Evolutionary conservation across 768 basidiomycete species (phyloP).

Genomic region (Lanmaoa rubissima): DNA sequence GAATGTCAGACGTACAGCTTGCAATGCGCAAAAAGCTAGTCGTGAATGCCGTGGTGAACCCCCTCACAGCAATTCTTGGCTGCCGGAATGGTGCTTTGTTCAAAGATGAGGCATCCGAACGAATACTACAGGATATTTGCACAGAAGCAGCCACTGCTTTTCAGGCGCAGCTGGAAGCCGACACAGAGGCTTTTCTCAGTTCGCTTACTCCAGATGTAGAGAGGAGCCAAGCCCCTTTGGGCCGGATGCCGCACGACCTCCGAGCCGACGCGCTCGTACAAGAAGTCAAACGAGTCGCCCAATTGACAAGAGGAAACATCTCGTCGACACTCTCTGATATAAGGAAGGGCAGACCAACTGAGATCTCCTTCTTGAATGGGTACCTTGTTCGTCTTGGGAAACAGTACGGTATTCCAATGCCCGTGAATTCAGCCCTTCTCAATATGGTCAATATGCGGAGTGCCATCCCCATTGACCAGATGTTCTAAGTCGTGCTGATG

Average conservation of each 20-base stretch:
- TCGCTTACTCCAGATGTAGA: slow-evolving; percentile 26
- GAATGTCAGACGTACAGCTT: slow-evolving; percentile 64
- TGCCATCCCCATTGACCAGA: slow-evolving; percentile 53
- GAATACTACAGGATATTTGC: slow-evolving; percentile 56
- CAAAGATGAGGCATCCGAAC: slow-evolving; percentile 38
- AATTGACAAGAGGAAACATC: slow-evolving; percentile 59
- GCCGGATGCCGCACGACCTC: slow-evolving; percentile 48
- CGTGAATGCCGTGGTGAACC: slow-evolving; percentile 79
- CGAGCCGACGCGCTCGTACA: slow-evolving; percentile 43
- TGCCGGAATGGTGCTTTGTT: slow-evolving; percentile 80
- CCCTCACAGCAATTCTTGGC: slow-evolving; percentile 77
- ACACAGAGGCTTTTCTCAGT: slow-evolving; percentile 27
- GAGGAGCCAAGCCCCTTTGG: slow-evolving; percentile 28
- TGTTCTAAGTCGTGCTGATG: slow-evolving; percentile 14
- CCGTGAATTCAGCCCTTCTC: slow-evolving; percentile 52
- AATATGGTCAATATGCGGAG: slow-evolving; percentile 60
- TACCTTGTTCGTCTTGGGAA: slow-evolving; percentile 67
- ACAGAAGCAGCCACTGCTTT: slow-evolving; percentile 69
- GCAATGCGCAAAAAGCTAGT: slow-evolving; percentile 78
- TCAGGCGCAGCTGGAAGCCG: slow-evolving; percentile 45
- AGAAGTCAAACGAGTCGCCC: slow-evolving; percentile 59
- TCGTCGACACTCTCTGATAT: slow-evolving; percentile 84
- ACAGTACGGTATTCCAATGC: slow-evolving; percentile 55
- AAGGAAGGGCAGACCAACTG: slow-evolving; percentile 57
- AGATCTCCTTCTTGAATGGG: slow-evolving; percentile 82